Base-by-base conservation (phyloP, 1,139 yeast species). In the Ogataea hybrid region DNA sequence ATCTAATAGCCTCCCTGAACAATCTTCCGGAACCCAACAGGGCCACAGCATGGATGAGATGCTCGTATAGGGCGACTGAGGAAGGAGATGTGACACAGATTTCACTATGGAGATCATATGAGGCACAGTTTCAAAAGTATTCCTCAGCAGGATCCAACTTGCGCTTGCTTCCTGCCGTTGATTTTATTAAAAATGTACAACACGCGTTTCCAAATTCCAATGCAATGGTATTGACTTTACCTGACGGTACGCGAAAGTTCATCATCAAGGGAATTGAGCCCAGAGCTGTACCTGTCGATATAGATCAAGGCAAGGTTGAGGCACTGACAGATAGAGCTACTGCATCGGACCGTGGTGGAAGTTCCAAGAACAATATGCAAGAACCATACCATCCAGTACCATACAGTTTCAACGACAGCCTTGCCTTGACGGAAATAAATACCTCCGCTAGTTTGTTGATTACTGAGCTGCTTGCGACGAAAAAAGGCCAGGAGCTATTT, bases 41-140 rank as follows among this genome's bases (percentile, higher is more conserved):
- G 49, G 96, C 98, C 1, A 86, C 96, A 2, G 76, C 89, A 11
- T 92, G 98, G 98, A 82, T 92, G 68, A 79, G 96, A 54, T 84
- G 96, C 52, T 85, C 95, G 51, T 94, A 88, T 65, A 92, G 83
- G 54, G 88, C 95, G 11, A 77, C 74, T 28, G 65, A 72, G 3
- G 77, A 75, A 6, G 89, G 95, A 4, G 96, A 89, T 61, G 96
- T 90, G 8, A 90, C 97, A 0, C 99, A 92, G 65, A 89, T 92
- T 25, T 84, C 95, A 11, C 73, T 92, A 38, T 92, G 99, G 99
- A 88, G 90, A 62, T 82, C 96, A 0, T 92, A 92, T 64, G 97
- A 92, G 61, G 71, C 81, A 21, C 95, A 85, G 60, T 92, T 92
- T 57, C 72, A 72, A 44, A 68, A 68, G 41, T 65, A 66, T 39